Evolutionary conservation across 331 rosid species (phyloP), one percentile per base, ranked within the genome.

Genomic region (Cydonia oblonga): DNA sequence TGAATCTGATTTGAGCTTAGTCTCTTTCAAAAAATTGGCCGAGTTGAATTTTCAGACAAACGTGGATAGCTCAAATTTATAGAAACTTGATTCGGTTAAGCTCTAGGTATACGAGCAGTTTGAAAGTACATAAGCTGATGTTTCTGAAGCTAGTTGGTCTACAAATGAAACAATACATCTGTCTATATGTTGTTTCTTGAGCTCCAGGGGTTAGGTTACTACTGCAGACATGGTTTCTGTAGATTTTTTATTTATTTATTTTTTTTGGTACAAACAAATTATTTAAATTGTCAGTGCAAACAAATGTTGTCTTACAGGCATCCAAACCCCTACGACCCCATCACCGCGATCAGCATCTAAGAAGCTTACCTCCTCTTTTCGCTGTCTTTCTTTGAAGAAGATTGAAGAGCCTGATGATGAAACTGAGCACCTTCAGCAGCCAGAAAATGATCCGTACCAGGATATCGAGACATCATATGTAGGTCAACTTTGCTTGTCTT

Each of bases 321-420:
- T 72, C 38, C 87, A 66, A 79, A 40, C 70, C 60, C 86, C 86
- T 71, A 79, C 78, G 35, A 77, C 92, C 16, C 86, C 95, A 58
- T 90, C 98, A 73, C 97, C 95, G 52, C 86, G 92, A 77, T 82
- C 92, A 76, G 84, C 92, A 33, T 84, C 96, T 20, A 93, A 87
- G 88, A 93, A 87, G 83, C 81, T 88, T 66, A 64, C 90, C n/a
- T 87, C 96, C 35, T 95, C 98, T 61, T 84, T 93, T 58, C 84
- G 92, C 15, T 93, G 98, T 82, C 98, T 93, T 77, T 93, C 97
- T 78, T 79, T 90, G 86, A 93, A 93, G 77, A 93, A 81, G 79
- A 42, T 89, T 64, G 95, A 89, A 79, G 96, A 75, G 70, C 91
- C 91, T 24, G 90, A 91, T 73, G 90, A 86, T 29, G 95, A 86